Base-by-base conservation (phyloP, 1,139 yeast genomes). In the Magnusiomyces magnusii region DNA sequence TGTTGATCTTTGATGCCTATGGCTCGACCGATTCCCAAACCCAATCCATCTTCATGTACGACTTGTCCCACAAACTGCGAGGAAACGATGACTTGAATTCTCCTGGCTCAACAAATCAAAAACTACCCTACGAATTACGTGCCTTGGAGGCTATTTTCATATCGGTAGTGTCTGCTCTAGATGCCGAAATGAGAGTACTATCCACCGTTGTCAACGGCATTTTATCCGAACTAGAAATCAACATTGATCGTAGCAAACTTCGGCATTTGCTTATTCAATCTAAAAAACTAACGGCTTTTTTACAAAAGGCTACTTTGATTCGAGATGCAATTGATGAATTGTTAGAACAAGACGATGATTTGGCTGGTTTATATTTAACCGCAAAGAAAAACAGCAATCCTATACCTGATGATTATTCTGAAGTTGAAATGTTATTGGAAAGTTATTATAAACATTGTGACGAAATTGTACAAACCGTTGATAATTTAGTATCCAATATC, bases 401-500 rank as follows among this genome's bases (percentile, higher is more conserved):
- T 23, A 21, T 21, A 19, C 49, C 24, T 5, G 27, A 44, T 2
- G n/a, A 44, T 23, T 9, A 21, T 44, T 23, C 49, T 5, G 49
- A 19, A 7, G 49, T 44, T 21, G 99, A 93, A 70, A 87, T 93
- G 87, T 80, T 95, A 60, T 74, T 95, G 49, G 99, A 95, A 69
- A 84, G 97, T 0, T 95, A 95, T 74, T 91, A 90, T 73, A 88
- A 90, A 62, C 98, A 93, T 67, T 88, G 96, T 71, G 99, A 95
- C 68, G 99, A 95, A 73, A 87, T 90, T 68, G 99, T 93, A 2
- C 99, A 93, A 71, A 91, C 90, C 60, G 87, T 96, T 0, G 96
- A 90, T 55, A 86, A 92, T 41, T 76, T 91, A 59, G 83, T 89
- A 42, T 82, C 85, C 64, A 96, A 93, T 72, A 93, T 95, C 66